Percentiles rank a stretch among this genome's conserved stretches.
Conservation (phyloP, 768 basidiomycete species). For the Dacryopinax primogenitus region DNA sequence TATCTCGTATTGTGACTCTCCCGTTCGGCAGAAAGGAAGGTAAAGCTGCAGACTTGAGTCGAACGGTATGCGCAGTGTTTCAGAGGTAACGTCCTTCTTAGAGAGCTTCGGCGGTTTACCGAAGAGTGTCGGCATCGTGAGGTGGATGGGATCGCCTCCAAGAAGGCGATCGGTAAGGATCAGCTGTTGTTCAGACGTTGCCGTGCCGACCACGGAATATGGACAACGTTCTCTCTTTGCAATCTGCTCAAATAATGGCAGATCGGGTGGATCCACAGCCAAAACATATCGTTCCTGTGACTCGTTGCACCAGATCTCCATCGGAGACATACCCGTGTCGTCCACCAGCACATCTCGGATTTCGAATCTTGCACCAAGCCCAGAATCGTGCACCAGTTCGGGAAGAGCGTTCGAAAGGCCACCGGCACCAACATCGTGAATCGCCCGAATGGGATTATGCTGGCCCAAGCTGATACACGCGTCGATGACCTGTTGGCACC, state of each 20-base stretch:
- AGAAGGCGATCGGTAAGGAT: conserved; percentile 81
- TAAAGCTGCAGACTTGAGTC: conserved; percentile 59
- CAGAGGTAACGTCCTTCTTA: conserved; percentile 46
- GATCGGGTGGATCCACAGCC: conserved; percentile 57
- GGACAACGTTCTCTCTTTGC: conserved; percentile 86
- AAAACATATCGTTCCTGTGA: conserved; percentile 95
- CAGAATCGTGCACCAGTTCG: conserved; percentile 90
- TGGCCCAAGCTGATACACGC: conserved; percentile 53
- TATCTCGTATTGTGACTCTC: conserved; percentile 16
- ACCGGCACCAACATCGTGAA: conserved; percentile 97
- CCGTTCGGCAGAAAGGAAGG: conserved; percentile 28
- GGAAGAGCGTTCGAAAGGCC: conserved; percentile 94
- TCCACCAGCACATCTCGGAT: conserved; percentile 87
- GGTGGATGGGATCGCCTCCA: conserved; percentile 62
- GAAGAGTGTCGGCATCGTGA: conserved; percentile 91
- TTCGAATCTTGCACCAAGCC: conserved; percentile 83
- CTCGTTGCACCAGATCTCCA: conserved; percentile 99
- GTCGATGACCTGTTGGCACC: conserved; percentile 96
- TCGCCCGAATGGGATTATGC: conserved; percentile 76
- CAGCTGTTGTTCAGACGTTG: conserved; percentile 68
- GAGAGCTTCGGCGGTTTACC: conserved; percentile 92
- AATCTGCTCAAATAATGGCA: conserved; percentile 53
- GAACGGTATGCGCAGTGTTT: conserved; percentile 40
- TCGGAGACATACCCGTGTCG: conserved; percentile 88
- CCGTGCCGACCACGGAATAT: conserved; percentile 79